Evolutionary conservation across 2,329 filamentous ascomycete genomes (phyloP).

Genomic region (Fusarium xylarioides): DNA sequence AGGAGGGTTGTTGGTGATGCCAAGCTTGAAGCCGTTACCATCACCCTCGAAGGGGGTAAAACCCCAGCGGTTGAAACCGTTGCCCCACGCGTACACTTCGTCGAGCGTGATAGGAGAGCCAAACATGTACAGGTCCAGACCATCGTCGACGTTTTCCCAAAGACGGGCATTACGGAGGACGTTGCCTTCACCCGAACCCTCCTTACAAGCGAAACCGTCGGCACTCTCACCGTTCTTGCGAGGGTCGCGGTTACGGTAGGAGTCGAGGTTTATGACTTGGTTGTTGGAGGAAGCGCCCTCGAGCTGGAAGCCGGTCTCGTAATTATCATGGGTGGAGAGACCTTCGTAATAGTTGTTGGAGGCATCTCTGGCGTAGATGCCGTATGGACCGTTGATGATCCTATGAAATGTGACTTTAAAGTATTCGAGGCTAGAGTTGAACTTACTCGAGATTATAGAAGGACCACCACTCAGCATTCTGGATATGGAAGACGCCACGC

Average conservation of each 20-base stretch:
- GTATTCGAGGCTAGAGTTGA: fast-evolving
- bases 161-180: slow-evolving; percentile 55
- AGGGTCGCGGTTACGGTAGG: slow-evolving; percentile 56
- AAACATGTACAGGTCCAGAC: slow-evolving; percentile 49
- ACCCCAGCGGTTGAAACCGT: slow-evolving; percentile 56
- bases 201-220: slow-evolving; percentile 59
- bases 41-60: slow-evolving; percentile 56
- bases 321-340: slow-evolving; percentile 51
- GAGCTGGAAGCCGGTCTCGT: slow-evolving; percentile 51
- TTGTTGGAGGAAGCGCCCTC: slow-evolving; percentile 48
- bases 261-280: slow-evolving; percentile 54
- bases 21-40: slow-evolving; percentile 60
- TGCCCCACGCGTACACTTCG: slow-evolving; percentile 57
- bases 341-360: slow-evolving; percentile 51
- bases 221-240: slow-evolving; percentile 62
- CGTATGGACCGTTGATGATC: slow-evolving; percentile 51
- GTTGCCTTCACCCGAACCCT: slow-evolving; percentile 57
- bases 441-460: slow-evolving; percentile 51
- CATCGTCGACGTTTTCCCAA: slow-evolving; percentile 62
- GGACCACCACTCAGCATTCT: slow-evolving; percentile 55
- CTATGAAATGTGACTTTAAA: neutral
- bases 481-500: slow-evolving; percentile 58
- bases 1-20: slow-evolving; percentile 48
- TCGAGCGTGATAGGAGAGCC: slow-evolving; percentile 54
- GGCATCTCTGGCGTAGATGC: slow-evolving; percentile 48